phyloP scores from a whole-genome alignment of 1,284 basidiomycete genomes.

The Abortiporus biennis region DNA sequence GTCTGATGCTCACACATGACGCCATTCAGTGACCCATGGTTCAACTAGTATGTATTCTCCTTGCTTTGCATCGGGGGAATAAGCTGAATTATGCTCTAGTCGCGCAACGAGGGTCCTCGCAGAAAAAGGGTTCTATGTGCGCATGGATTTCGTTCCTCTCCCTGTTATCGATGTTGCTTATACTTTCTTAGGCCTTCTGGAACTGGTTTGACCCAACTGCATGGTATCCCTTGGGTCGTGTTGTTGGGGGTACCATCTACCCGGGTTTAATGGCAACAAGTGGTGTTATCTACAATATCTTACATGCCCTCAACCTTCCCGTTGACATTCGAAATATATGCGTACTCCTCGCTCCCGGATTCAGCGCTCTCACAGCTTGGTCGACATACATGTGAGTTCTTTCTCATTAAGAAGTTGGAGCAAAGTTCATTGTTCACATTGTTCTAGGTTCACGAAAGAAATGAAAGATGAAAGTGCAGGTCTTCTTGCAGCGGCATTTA shows the following conservation, averaged over 20 bases:
- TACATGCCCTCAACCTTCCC: conserved; percentile 87
- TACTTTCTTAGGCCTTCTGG: conserved; percentile 81
- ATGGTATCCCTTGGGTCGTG: conserved; percentile 97
- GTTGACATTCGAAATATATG: conserved; percentile 98
- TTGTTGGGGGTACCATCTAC: conserved; percentile 97
- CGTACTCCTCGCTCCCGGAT: conserved; percentile 94
- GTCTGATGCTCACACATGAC: conserved; percentile 10
- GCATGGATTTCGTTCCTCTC: conserved; percentile 1
- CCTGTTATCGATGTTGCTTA: no score
- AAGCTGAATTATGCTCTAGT: conserved; percentile 33
- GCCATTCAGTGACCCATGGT: conserved; percentile 85
- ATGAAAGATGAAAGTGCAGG: conserved; percentile 93
- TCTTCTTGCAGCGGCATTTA: conserved; percentile 96
- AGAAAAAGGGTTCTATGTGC: conserved; percentile 89
- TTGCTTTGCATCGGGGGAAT: background rate
- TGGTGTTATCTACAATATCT: conserved; percentile 91
- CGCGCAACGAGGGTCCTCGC: conserved; percentile 88
- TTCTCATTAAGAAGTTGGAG: background rate
- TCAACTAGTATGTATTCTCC: conserved; percentile 77
- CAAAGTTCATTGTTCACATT: conserved; percentile 1
- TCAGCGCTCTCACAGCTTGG: conserved; percentile 95
- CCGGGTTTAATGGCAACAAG: conserved; percentile 98
- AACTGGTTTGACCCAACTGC: conserved; percentile 99
- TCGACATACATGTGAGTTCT: conserved; percentile 82
- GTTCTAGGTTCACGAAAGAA: conserved; percentile 82